Evolutionary conservation across 495 filamentous ascomycete genomes (phyloP).

Genomic region (Aspergillus incahuasiensis): DNA sequence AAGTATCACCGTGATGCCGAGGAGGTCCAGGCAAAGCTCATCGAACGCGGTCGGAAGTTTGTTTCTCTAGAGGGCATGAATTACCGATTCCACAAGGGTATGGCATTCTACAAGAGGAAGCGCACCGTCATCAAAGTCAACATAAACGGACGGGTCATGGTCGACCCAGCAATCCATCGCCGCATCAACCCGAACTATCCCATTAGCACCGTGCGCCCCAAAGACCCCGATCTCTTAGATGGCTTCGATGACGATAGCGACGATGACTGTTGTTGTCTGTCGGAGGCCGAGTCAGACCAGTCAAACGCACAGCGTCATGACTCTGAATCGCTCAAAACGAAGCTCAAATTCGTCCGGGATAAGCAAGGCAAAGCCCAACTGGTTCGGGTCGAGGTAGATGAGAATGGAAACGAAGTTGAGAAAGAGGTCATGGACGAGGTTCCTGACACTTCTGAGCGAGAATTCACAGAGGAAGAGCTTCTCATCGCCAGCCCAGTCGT

Average conservation of each 20-base stretch:
- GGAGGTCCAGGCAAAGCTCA: conserved; percentile 58
- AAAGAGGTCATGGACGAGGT: conserved; percentile 61
- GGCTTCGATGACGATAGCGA: conserved; percentile 46
- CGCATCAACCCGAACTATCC: conserved; percentile 87
- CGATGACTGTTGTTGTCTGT: conserved; percentile 38
- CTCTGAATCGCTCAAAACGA: conserved; percentile 52
- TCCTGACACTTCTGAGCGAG: conserved; percentile 35
- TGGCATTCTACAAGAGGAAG: conserved; percentile 82
- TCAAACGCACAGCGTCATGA: conserved; percentile 33
- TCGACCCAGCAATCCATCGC: conserved; percentile 81
- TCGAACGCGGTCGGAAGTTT: conserved; percentile 85
- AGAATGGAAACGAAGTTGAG: conserved; percentile 57
- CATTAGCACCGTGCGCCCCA: conserved; percentile 72
- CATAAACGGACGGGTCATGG: conserved; percentile 87
- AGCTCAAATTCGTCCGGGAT: conserved; percentile 63
- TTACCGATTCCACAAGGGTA: conserved; percentile 76
- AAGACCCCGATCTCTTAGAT: conserved; percentile 65
- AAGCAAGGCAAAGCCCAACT: conserved; percentile 55
- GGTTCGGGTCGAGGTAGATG: conserved; percentile 58
- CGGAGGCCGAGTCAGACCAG: conserved; percentile 47
- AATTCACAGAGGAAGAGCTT: conserved; percentile 81
- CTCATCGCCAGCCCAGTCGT: conserved; percentile 87
- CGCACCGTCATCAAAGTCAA: conserved; percentile 75
- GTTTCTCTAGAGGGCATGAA: conserved; percentile 75
- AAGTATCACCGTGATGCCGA: conserved; percentile 75